Percentiles rank a stretch among this genome's conserved stretches.
phyloP scores from a whole-genome alignment of 2,329 filamentous ascomycete genomes.

The Macrophomina pseudophaseolina region DNA sequence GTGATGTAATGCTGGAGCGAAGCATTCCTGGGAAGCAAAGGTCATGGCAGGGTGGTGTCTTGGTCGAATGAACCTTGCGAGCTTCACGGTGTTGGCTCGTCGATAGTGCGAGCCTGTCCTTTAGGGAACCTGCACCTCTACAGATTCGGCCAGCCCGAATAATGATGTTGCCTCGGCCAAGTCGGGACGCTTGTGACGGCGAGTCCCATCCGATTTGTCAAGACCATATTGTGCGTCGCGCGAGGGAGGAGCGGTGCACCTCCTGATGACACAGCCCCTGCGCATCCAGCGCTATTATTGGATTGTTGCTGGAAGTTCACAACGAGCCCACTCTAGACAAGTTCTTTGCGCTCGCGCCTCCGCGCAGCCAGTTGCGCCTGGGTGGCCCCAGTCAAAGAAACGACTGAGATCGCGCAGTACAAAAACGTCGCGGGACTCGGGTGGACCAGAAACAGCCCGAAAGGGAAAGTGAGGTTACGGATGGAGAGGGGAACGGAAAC shows the following conservation, averaged over 20 bases:
- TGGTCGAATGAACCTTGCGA: constrained; percentile 20
- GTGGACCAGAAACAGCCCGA: constrained; percentile 1
- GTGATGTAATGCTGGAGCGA: constrained; percentile 18
- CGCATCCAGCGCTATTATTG: constrained; percentile 20
- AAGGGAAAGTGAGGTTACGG: neutral
- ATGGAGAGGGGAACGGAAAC: neutral
- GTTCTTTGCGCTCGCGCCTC: constrained; percentile 9
- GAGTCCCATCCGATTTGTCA: constrained; percentile 21
- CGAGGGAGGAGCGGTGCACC: constrained; percentile 18
- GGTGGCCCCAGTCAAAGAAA: constrained; percentile 8
- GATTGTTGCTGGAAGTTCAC: constrained; percentile 15
- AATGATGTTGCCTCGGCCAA: constrained; percentile 4
- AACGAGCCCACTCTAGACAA: constrained; percentile 11
- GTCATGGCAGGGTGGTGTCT: constrained; percentile 17
- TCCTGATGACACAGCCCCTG: constrained; percentile 24
- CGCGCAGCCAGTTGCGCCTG: constrained; percentile 2
- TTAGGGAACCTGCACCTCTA: constrained; percentile 21
- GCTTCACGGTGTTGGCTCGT: constrained; percentile 3
- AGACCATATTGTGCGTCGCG: constrained; percentile 20
- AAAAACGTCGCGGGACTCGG: constrained; percentile 9
- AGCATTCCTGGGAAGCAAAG: constrained; percentile 19
- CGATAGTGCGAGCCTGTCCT: constrained; percentile 21
- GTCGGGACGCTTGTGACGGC: constrained; percentile 5
- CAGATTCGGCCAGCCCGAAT: constrained; percentile 20
- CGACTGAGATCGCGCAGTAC: constrained; percentile 14